Percentiles rank a stretch among this genome's conserved stretches.
Conservation (phyloP, 139 green algal genomes). For the Auxenochlorella pyrenoidosa region DNA sequence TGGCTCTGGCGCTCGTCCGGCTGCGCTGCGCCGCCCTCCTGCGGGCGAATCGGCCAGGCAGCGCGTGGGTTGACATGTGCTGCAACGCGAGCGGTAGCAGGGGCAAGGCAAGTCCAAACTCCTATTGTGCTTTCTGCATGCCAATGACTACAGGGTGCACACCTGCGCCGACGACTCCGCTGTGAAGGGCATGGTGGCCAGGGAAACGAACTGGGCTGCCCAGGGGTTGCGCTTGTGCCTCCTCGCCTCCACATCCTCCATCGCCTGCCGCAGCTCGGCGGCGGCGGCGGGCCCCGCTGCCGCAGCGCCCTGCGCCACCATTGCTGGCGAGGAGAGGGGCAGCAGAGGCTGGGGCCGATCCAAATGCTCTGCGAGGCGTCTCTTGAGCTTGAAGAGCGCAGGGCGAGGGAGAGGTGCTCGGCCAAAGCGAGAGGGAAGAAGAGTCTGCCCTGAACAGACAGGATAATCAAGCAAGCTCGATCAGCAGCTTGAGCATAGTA, state of each 20-base stretch:
- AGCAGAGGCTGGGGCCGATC: no score
- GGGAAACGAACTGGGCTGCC: neutral
- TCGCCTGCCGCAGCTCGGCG: neutral
- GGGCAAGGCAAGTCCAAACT: no score
- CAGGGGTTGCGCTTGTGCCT: constrained; percentile 26
- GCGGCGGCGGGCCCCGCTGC: neutral
- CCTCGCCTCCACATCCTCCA: constrained; percentile 11
- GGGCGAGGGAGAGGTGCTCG: no score
- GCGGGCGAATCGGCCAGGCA: neutral
- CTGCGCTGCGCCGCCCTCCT: neutral
- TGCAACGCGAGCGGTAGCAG: no score
- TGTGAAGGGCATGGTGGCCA: neutral
- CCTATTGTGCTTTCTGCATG: no score
- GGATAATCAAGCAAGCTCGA: no score
- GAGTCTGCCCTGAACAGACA: no score
- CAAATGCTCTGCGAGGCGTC: no score
- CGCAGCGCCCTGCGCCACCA: neutral
- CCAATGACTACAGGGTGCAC: neutral
- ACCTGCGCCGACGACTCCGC: neutral
- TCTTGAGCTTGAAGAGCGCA: neutral
- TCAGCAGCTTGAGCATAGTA: no score
- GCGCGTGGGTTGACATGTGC: neutral
- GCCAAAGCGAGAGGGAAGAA: no score
- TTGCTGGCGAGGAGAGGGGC: no score
- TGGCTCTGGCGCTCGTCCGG: neutral